These are phyloP conservation scores for Fonsecaea multimorphosa DNA, from an alignment of 2,329 filamentous ascomycete genomes.

Conservation along the genomic window DNA sequence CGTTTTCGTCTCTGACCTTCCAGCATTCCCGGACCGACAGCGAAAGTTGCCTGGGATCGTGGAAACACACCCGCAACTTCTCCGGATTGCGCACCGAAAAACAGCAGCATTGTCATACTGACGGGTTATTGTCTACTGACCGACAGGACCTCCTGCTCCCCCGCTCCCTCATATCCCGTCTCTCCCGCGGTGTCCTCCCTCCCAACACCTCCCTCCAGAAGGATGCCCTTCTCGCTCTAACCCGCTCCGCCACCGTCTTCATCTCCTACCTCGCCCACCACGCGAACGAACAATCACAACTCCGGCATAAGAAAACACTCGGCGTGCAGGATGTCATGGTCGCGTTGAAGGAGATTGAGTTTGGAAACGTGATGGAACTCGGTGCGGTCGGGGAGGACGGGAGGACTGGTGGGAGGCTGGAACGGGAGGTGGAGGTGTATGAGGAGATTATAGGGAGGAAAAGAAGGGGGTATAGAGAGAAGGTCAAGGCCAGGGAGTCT, in stretches of 20 bases:
- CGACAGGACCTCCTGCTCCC: slow-evolving; percentile 66
- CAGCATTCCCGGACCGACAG: not conserved
- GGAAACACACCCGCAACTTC: not conserved
- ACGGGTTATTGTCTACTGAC: not conserved
- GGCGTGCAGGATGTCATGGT: slow-evolving; percentile 66
- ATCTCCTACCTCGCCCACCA: slow-evolving; percentile 63
- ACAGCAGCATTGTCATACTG: not conserved
- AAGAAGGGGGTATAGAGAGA: slow-evolving; percentile 47
- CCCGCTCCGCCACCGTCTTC: slow-evolving; percentile 71
- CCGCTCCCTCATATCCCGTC: slow-evolving; percentile 65
- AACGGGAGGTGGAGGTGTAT: slow-evolving; percentile 62
- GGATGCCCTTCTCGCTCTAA: slow-evolving; percentile 68
- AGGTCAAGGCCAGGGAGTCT: slow-evolving; percentile 52
- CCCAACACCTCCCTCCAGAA: slow-evolving; percentile 70
- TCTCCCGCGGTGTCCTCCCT: slow-evolving; percentile 68
- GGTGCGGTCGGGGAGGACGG: slow-evolving; percentile 40
- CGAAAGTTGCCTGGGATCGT: not conserved
- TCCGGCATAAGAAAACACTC: slow-evolving; percentile 67
- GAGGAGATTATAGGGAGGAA: slow-evolving; percentile 48
- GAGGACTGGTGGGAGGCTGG: slow-evolving; percentile 62
- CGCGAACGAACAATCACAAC: slow-evolving; percentile 58
- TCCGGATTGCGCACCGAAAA: not conserved
- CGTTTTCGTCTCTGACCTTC: slow-evolving; percentile 11
- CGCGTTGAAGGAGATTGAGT: slow-evolving; percentile 66
- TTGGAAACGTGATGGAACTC: slow-evolving; percentile 45